Evolutionary conservation across 805 yeast genomes (phyloP).

Genomic region (Kodamaea neixiangensis): DNA sequence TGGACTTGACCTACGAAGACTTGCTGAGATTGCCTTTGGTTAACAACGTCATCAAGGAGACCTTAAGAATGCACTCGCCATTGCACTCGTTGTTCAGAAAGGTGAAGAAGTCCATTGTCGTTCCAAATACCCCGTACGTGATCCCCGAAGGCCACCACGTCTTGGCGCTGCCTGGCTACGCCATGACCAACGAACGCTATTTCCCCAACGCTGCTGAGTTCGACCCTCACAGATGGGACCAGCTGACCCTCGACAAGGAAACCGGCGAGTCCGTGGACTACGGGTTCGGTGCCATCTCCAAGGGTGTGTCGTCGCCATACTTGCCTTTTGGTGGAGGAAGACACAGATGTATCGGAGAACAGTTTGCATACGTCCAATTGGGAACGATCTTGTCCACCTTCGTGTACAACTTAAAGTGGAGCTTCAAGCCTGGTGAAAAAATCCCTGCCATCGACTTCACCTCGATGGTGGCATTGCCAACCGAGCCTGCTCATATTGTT

Average conservation of each 20-base stretch:
- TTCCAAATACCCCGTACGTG: slow-evolving; percentile 75
- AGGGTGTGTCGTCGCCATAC: slow-evolving; percentile 95
- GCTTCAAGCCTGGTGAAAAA: slow-evolving; percentile 39
- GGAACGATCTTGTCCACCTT: slow-evolving; percentile 79
- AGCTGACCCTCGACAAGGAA: slow-evolving; percentile 11
- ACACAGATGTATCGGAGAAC: slow-evolving; percentile 99
- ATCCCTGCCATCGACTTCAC: slow-evolving; percentile 76
- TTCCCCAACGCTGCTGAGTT: slow-evolving; percentile 75
- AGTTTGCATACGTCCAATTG: slow-evolving; percentile 91
- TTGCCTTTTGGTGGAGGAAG: slow-evolving; percentile 99
- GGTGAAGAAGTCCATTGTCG: slow-evolving; percentile 74
- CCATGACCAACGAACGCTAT: slow-evolving; percentile 72
- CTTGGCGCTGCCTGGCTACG: slow-evolving; percentile 90
- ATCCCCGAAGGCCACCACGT: slow-evolving; percentile 91
- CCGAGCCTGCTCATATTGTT: slow-evolving; percentile 66
- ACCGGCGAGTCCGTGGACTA: slow-evolving; percentile 66
- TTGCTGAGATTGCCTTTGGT: slow-evolving; percentile 79
- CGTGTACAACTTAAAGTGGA: slow-evolving; percentile 79
- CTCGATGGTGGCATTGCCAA: slow-evolving; percentile 92
- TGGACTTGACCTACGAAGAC: slow-evolving; percentile 76
- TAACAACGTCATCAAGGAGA: slow-evolving; percentile 85
- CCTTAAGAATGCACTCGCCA: slow-evolving; percentile 94
- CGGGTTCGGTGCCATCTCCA: slow-evolving; percentile 95
- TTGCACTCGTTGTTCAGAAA: slow-evolving; percentile 94
- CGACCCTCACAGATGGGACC: slow-evolving; percentile 86